Evolutionary conservation across 768 basidiomycete genomes (phyloP), one percentile per base, ranked within the genome.

Genomic region (Candolleomyces efflorescens): DNA sequence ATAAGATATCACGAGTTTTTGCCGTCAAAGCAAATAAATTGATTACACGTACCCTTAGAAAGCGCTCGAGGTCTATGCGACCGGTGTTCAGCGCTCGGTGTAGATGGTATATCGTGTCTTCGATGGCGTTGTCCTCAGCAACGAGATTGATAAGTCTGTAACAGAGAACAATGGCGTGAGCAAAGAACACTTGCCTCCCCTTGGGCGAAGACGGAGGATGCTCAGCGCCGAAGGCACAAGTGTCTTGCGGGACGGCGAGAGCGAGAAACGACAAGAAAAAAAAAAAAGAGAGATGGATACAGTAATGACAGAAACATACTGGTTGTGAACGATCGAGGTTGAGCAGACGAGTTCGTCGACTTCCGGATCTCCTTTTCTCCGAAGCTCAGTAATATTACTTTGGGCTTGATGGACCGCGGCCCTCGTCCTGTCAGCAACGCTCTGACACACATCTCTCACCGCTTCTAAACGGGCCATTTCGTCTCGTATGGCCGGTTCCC

Each of bases 111-210:
- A 97, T 90, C 47, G 96, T 96, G 70, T 98, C 97, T 73, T 98
- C 96, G 68, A 98, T 94, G 1, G 96, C 94, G 66, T 94, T 94
- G 71, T 98, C 97, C 71, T 99, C 97, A n/a, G 97, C 95, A n/a
- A 98, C 89, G 26, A 98, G 80, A 68, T 98, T 92, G 63, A 98
- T 87, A 22, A 99, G 77, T 73, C 96, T 98, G 55, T 49, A 58
- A 53, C 52, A 62, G 39, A 58, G 58, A 51, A 17, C 27, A 17
- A 36, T 13, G 49, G 47, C 43, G 41, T 27, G 37, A 22, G 18
- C 51, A 53, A 46, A 50, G 62, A 39, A 54, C 24, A 38, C 32
- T 32, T 32, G n/a, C n/a, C n/a, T 32, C 32, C 32, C 32, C 32
- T 32, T 32, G 32, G 11, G 5, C 6, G 6, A 5, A 32, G 7